These are phyloP conservation scores for Nitzschia sp. DNA, from an alignment of 108 stramenopile genomes.

Conservation along the genomic window DNA sequence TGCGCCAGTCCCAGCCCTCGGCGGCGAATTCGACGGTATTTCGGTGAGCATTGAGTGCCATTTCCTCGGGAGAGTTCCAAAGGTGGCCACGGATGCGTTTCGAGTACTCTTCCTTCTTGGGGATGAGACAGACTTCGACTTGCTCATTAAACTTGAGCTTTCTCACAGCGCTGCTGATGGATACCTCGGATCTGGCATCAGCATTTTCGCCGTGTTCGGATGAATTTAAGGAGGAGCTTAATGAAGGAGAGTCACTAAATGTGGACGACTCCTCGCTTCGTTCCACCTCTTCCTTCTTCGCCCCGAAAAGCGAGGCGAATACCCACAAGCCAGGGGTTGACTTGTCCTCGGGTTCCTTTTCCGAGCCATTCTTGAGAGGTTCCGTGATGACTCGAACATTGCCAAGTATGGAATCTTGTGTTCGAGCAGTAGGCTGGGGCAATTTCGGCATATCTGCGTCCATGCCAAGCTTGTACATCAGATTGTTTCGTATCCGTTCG, in stretches of 20 bases:
- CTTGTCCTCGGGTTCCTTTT: not conserved
- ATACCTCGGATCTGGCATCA: not conserved
- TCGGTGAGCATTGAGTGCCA: constrained; percentile 75
- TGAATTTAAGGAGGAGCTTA: not conserved
- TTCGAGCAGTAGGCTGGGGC: not conserved
- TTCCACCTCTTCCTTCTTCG: not conserved
- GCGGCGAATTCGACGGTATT: constrained; percentile 84
- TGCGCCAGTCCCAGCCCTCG: constrained; percentile 87
- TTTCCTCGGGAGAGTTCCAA: constrained; percentile 39
- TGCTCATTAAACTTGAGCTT: constrained; percentile 23
- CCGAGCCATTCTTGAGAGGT: constrained; percentile 9
- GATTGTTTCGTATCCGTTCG: constrained; percentile 14
- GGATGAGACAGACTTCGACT: constrained; percentile 24
- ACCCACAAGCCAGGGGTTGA: not conserved
- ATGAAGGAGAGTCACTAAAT: not conserved
- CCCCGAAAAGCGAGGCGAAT: constrained; percentile 4
- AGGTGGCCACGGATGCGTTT: constrained; percentile 20
- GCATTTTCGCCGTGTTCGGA: not conserved
- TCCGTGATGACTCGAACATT: constrained; percentile 1
- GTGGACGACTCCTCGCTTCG: not conserved
- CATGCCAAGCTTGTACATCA: constrained; percentile 21
- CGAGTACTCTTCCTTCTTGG: constrained; percentile 29
- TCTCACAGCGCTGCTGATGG: not conserved
- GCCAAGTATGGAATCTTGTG: constrained; percentile 20
- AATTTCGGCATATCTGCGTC: not conserved